Percentiles rank a stretch among this genome's conserved stretches.
Evolutionary conservation across 2,329 filamentous ascomycete genomes (phyloP).

Genomic region (Xylaria sp.): DNA sequence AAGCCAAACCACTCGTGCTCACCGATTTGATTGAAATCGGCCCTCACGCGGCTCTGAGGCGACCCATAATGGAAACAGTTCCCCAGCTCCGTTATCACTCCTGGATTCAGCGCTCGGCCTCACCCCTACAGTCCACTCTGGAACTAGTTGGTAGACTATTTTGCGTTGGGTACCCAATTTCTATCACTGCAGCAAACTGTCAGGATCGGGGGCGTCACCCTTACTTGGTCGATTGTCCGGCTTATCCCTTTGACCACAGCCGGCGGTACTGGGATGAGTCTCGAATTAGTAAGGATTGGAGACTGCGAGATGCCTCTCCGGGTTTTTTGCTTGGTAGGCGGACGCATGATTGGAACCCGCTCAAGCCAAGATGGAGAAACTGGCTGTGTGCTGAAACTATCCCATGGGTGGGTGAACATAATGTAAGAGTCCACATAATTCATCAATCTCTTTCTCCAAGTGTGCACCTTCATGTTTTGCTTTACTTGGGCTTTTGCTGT

Average conservation of each 20-base stretch:
- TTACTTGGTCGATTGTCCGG: neutral
- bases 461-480: no score
- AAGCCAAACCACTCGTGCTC: no score
- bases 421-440: conserved; percentile 32
- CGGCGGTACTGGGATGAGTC: conserved; percentile 46
- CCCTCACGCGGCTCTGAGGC: conserved; percentile 6
- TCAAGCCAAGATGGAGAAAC: conserved; percentile 43
- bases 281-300: conserved; percentile 22
- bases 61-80: conserved; percentile 3
- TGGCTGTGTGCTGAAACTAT: conserved; percentile 37
- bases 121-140: neutral
- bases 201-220: conserved; percentile 34
- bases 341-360: conserved; percentile 20
- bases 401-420: conserved; percentile 45
- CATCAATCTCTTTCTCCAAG: no score
- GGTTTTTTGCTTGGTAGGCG: conserved; percentile 38
- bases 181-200: neutral
- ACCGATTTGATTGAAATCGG: conserved; percentile 19
- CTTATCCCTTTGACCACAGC: conserved; percentile 49
- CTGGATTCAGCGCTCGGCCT: neutral
- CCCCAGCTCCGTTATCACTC: neutral
- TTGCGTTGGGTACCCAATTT: conserved; percentile 12
- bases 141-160: conserved; percentile 9
- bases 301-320: conserved; percentile 35
- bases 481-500: no score